These are phyloP conservation scores for Phaeosphaeriaceae sp. DNA, from an alignment of 2,329 filamentous ascomycete genomes.

Conservation along the genomic window DNA sequence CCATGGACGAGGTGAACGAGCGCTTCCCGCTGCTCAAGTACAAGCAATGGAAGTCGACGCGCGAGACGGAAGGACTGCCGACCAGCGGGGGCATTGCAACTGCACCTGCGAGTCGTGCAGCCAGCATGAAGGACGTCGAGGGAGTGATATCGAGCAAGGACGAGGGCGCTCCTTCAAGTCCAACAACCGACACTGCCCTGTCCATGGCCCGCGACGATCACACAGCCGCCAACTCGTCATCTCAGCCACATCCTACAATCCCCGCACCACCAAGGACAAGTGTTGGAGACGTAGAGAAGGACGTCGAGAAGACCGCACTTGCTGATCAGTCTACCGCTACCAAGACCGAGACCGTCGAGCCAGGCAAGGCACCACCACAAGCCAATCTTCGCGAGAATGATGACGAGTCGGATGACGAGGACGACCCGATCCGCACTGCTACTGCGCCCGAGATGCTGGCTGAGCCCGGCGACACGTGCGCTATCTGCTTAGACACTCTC, in stretches of 20 bases:
- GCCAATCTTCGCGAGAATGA: constrained; percentile 33
- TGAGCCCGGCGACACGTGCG: constrained; percentile 88
- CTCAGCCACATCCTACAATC: constrained; percentile 27
- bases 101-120: constrained; percentile 73
- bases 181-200: constrained; percentile 46
- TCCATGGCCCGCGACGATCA: constrained; percentile 55
- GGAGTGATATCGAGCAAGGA: constrained; percentile 43
- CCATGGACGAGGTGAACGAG: constrained; percentile 98
- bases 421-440: constrained; percentile 80
- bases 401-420: constrained; percentile 74
- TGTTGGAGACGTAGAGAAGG: constrained; percentile 32
- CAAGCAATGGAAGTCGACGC: constrained; percentile 88
- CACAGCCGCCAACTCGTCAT: constrained; percentile 47
- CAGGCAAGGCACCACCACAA: constrained; percentile 26
- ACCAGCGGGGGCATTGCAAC: constrained; percentile 80
- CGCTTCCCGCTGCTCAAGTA: constrained; percentile 96
- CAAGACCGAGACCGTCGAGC: constrained; percentile 34
- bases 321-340: constrained; percentile 13
- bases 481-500: constrained; percentile 92
- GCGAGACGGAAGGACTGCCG: constrained; percentile 83
- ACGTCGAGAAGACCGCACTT: constrained; percentile 25
- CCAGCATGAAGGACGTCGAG: constrained; percentile 73
- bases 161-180: constrained; percentile 36
- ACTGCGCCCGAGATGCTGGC: constrained; percentile 81
- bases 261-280: constrained; percentile 30